Evolutionary conservation across 2,329 filamentous ascomycete species (phyloP).

Genomic region (Camptophora hylomeconis): DNA sequence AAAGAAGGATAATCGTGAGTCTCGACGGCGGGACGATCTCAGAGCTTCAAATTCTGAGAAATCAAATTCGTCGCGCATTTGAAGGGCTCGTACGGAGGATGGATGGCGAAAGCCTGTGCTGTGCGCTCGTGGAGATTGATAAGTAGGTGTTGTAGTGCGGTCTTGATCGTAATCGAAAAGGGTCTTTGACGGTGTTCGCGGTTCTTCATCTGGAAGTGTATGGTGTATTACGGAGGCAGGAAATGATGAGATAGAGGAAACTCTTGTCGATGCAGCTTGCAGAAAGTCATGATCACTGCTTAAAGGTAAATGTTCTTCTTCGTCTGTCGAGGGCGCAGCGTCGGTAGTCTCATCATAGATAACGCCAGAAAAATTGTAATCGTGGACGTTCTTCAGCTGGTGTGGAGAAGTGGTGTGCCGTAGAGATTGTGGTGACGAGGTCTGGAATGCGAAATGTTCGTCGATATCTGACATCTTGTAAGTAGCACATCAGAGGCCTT

Average conservation of each 20-base stretch:
- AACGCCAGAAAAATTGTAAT: slow-evolving; percentile 12
- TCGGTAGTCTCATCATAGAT: slow-evolving; percentile 8
- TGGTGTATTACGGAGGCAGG: slow-evolving; percentile 14
- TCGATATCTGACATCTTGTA: too few relatives aligned
- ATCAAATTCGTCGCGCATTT: slow-evolving; percentile 23
- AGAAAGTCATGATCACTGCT: too few relatives aligned
- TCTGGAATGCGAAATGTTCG: slow-evolving; percentile 9
- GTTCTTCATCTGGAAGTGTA: slow-evolving; percentile 5
- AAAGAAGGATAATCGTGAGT: slow-evolving; percentile 13
- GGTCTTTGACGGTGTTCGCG: slow-evolving; percentile 9
- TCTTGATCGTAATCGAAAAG: neutral
- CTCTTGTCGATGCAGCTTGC: slow-evolving; percentile 9
- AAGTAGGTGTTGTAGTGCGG: neutral
- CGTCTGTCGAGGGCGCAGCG: slow-evolving; percentile 20
- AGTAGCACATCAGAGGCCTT: too few relatives aligned
- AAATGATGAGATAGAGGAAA: slow-evolving; percentile 17
- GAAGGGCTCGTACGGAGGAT: slow-evolving; percentile 32
- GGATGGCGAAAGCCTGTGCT: slow-evolving; percentile 30
- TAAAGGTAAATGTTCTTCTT: slow-evolving; percentile 42
- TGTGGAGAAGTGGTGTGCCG: slow-evolving; percentile 4
- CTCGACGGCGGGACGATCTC: slow-evolving; percentile 20
- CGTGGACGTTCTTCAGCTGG: slow-evolving; percentile 2
- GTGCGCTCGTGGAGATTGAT: slow-evolving; percentile 15
- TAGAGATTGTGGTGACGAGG: slow-evolving; percentile 13
- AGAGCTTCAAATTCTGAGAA: slow-evolving; percentile 27